A percentile compares a stretch with the other conserved stretches of the same genome.
Conservation (phyloP, 805 yeast species). For the Pichia occidentalis region DNA sequence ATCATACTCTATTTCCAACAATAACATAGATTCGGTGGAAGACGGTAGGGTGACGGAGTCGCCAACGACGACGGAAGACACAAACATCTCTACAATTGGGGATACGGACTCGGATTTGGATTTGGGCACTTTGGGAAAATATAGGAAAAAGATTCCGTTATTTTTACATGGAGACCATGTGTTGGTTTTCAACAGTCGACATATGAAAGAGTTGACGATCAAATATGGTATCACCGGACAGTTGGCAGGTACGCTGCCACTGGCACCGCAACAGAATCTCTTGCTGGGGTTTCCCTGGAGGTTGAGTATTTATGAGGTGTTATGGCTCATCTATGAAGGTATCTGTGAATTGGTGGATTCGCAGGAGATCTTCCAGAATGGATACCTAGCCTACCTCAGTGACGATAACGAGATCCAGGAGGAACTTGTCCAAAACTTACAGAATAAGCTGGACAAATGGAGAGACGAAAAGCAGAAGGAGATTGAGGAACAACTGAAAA, state of each 20-base stretch:
- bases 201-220: conserved; percentile 48
- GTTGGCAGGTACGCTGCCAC: conserved; percentile 74
- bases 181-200: conserved; percentile 52
- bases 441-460: conserved; percentile 10
- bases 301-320: conserved; percentile 64
- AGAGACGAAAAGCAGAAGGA: conserved; percentile 12
- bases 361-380: conserved; percentile 1
- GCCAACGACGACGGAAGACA: background rate
- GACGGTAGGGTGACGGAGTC: too few relatives aligned
- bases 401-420: conserved; percentile 4
- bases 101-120: too few relatives aligned
- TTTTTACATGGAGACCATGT: conserved; percentile 11
- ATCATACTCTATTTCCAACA: conserved; percentile 5
- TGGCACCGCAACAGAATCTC: conserved; percentile 91
- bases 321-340: conserved; percentile 46
- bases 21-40: too few relatives aligned
- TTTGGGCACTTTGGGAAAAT: too few relatives aligned
- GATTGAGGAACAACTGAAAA: conserved; percentile 13
- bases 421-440: conserved; percentile 8
- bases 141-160: conserved; percentile 13
- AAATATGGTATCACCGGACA: conserved; percentile 64
- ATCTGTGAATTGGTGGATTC: conserved; percentile 15
- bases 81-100: too few relatives aligned
- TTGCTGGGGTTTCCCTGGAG: conserved; percentile 79
- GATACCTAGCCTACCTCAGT: conserved; percentile 5